A percentile compares a stretch with the other conserved stretches of the same genome.
Conservation (phyloP, 371 early-diverging fungal genomes). For the Rhizomucor pusillus region DNA sequence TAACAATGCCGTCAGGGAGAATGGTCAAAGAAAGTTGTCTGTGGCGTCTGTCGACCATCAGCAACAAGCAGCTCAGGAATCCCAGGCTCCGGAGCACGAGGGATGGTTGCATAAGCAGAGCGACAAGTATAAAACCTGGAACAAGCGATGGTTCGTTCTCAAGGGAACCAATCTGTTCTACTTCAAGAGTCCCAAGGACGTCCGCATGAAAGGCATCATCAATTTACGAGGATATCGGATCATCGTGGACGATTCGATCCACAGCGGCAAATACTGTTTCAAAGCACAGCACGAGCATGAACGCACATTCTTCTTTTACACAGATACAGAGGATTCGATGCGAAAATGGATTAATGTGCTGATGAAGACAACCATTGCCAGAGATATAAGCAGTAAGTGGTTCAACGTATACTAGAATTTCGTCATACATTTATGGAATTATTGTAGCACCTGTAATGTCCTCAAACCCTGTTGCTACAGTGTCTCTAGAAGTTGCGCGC, state of each 20-base stretch:
- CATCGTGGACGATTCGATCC: conserved; percentile 58
- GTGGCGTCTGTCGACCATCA: conserved; percentile 26
- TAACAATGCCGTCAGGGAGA: conserved; percentile 8
- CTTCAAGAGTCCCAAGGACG: conserved; percentile 63
- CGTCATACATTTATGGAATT: neutral
- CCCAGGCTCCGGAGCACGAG: conserved; percentile 46
- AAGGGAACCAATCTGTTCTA: conserved; percentile 62
- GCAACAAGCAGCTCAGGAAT: conserved; percentile 12
- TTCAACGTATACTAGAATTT: neutral
- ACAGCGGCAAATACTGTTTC: conserved; percentile 68
- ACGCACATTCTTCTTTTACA: conserved; percentile 64
- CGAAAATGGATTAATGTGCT: conserved; percentile 63
- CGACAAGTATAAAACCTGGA: conserved; percentile 67
- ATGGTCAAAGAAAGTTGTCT: conserved; percentile 21
- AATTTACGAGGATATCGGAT: conserved; percentile 59
- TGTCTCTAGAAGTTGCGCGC: conserved; percentile 60
- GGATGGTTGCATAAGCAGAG: conserved; percentile 69
- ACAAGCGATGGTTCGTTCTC: conserved; percentile 67
- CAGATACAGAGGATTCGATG: conserved; percentile 57
- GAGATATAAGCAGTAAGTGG: conserved; percentile 34
- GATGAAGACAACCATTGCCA: conserved; percentile 73
- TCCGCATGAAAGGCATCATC: conserved; percentile 56
- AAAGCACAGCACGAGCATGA: conserved; percentile 66
- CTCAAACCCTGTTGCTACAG: conserved; percentile 63
- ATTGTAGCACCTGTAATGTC: conserved; percentile 63